These are phyloP conservation scores for Fragaria ananassa DNA, from an alignment of 306 rosid species.

Conservation along the genomic window DNA sequence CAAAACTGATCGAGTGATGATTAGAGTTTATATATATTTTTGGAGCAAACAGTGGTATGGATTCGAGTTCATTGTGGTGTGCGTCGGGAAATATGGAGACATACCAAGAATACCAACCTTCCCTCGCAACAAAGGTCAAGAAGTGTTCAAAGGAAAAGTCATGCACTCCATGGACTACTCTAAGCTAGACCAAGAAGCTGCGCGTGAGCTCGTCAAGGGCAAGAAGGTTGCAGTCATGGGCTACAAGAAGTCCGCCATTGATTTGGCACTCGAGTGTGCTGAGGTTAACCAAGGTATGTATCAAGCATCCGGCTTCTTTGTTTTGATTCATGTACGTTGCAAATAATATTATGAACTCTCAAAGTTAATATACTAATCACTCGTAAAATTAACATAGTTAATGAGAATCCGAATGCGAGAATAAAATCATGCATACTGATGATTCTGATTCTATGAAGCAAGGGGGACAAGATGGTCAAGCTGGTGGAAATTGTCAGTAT, in stretches of 20 bases:
- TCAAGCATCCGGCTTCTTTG: no score
- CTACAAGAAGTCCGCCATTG: slow-evolving; percentile 56
- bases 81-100: slow-evolving; percentile 63
- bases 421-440: background rate
- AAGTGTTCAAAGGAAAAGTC: slow-evolving; percentile 48
- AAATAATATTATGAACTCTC: no score
- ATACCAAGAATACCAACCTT: slow-evolving; percentile 39
- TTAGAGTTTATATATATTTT: background rate
- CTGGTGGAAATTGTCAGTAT: background rate
- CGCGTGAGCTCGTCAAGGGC: slow-evolving; percentile 36
- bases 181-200: slow-evolving; percentile 41
- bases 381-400: background rate
- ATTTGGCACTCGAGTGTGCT: slow-evolving; percentile 52
- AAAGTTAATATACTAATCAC: background rate
- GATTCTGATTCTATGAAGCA: background rate
- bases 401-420: background rate
- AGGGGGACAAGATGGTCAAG: slow-evolving; percentile 4
- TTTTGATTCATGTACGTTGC: no score
- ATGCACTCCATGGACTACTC: slow-evolving; percentile 51
- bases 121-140: slow-evolving; percentile 37
- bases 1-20: background rate
- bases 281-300: slow-evolving; percentile 48
- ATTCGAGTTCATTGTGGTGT: slow-evolving; percentile 53
- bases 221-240: slow-evolving; percentile 55
- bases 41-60: slow-evolving; percentile 42